These are phyloP conservation scores for Trichoderma gracile DNA, from an alignment of 2,329 filamentous ascomycete species.

Conservation along the genomic window DNA sequence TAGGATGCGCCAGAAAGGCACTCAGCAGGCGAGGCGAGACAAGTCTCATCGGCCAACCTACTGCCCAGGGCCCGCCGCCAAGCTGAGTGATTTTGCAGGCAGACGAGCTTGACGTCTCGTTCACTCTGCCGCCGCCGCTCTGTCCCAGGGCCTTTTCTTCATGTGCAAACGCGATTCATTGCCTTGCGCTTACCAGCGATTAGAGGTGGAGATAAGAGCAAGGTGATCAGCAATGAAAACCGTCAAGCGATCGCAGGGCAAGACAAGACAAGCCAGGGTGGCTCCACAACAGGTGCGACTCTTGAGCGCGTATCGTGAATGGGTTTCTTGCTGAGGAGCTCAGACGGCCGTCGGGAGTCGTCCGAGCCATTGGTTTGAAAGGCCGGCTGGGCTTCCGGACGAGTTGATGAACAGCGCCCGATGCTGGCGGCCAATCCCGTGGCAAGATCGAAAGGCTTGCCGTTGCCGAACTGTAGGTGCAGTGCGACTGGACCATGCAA, in stretches of 20 bases:
- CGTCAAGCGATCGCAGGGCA: constrained; percentile 19
- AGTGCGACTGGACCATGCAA: constrained; percentile 12
- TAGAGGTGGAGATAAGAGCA: constrained; percentile 17
- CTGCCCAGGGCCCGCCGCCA: constrained; percentile 3
- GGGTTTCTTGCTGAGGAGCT: not conserved
- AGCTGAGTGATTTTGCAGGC: not conserved
- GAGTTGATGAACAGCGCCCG: not conserved
- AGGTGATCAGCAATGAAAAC: constrained; percentile 10
- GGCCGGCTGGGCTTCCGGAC: not conserved
- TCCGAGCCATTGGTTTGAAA: constrained; percentile 5
- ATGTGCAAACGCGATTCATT: not conserved
- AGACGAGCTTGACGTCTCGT: not conserved
- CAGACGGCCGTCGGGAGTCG: constrained; percentile 5
- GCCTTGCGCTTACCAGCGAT: not conserved
- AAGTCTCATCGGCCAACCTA: not conserved
- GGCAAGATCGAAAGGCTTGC: constrained; percentile 21
- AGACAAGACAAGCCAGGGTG: not conserved
- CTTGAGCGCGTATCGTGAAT: not conserved
- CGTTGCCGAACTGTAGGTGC: constrained; percentile 19
- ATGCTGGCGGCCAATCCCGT: constrained; percentile 2
- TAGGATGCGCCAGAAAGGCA: not conserved
- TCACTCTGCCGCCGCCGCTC: not conserved
- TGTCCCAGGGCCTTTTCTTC: not conserved
- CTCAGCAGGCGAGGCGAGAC: not conserved
- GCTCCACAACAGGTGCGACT: constrained; percentile 14